A percentile compares a stretch with the other conserved stretches of the same genome.
Evolutionary conservation across 345 rosid species (phyloP).

Genomic region (Barbarea vulgaris): DNA sequence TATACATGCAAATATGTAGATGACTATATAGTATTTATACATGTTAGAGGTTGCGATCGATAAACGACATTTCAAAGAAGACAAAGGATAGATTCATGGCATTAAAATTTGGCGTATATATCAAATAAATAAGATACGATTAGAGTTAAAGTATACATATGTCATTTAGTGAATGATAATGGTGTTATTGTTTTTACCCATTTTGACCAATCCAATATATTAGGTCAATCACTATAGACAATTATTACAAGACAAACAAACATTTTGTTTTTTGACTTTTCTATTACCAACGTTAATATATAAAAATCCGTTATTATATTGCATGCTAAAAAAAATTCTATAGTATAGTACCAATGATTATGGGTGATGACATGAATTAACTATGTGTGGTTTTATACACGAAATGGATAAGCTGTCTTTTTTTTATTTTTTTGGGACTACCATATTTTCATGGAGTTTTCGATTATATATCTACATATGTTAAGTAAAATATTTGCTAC

Average conservation of each 20-base stretch:
- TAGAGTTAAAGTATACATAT: conserved; percentile 44
- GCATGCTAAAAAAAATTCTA: neutral
- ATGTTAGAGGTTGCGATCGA: conserved; percentile 28
- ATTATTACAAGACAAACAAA: conserved; percentile 33
- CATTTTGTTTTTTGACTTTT: conserved; percentile 15
- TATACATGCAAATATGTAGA: neutral
- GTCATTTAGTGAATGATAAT: conserved; percentile 50
- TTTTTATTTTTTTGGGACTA: neutral
- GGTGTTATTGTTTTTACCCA: conserved; percentile 37
- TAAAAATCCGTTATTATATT: neutral
- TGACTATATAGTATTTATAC: neutral
- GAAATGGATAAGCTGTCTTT: conserved; percentile 3
- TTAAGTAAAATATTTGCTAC: neutral
- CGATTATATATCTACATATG: neutral
- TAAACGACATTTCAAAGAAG: conserved; percentile 46
- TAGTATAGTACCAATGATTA: conserved; percentile 22
- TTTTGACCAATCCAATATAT: conserved; percentile 31
- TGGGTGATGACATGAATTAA: neutral
- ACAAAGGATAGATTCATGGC: conserved; percentile 40
- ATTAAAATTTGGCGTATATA: conserved; percentile 4
- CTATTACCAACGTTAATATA: conserved; percentile 13
- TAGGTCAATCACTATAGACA: conserved; percentile 39
- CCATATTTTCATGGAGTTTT: neutral
- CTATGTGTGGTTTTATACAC: neutral
- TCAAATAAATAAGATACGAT: conserved; percentile 28